These are phyloP conservation scores for Ciborinia camelliae DNA, from an alignment of 2,329 filamentous ascomycete species.

Conservation along the genomic window DNA sequence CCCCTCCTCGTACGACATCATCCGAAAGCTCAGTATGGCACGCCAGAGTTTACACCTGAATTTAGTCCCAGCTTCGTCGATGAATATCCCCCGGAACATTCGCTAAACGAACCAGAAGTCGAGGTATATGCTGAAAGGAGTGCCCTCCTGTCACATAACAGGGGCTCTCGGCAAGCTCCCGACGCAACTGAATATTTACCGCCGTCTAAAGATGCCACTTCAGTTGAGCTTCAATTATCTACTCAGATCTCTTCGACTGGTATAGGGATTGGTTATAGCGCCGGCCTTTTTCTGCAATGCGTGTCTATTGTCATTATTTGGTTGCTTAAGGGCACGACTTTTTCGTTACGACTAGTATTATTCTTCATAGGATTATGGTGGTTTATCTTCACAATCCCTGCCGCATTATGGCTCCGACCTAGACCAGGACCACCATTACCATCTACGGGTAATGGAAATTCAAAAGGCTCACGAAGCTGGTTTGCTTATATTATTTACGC, in stretches of 20 bases:
- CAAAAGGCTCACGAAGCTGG: constrained; percentile 44
- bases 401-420: constrained; percentile 81
- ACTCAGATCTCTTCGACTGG: constrained; percentile 89
- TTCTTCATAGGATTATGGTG: constrained; percentile 90
- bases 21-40: constrained; percentile 40
- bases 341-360: constrained; percentile 81
- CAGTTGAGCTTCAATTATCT: constrained; percentile 72
- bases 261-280: constrained; percentile 90
- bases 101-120: constrained; percentile 17
- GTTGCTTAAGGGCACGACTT: constrained; percentile 69
- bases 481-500: constrained; percentile 73
- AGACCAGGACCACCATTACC: constrained; percentile 81
- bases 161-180: constrained; percentile 10
- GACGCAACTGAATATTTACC: constrained; percentile 30
- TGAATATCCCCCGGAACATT: constrained; percentile 23
- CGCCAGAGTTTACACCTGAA: constrained; percentile 30
- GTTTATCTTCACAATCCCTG: constrained; percentile 85
- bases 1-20: constrained; percentile 88
- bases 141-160: constrained; percentile 42
- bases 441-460: constrained; percentile 24
- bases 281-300: constrained; percentile 80
- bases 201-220: constrained; percentile 52
- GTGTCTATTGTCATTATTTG: constrained; percentile 75
- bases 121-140: constrained; percentile 44
- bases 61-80: constrained; percentile 26